Evolutionary conservation across 2,329 filamentous ascomycete species (phyloP), one percentile per base, ranked within the genome.

Genomic region (Pseudogymnoascus sp.): DNA sequence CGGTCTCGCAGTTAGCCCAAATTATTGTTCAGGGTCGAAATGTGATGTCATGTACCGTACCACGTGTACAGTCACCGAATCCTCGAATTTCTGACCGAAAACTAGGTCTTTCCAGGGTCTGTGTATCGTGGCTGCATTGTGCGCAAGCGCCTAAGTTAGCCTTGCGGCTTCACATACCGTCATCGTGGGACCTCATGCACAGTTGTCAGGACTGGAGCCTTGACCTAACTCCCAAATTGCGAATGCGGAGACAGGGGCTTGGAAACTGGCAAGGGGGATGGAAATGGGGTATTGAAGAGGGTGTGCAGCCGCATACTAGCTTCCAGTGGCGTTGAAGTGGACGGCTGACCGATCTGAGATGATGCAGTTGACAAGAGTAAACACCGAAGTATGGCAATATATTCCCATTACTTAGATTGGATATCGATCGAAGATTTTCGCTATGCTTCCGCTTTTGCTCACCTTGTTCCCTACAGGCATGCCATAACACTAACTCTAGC

Each of bases 11-110:
- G 26, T 17, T 15, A 54, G n/a, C n/a, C 26, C n/a, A 54, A 33
- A 54, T 15, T 33, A 33, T 54, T 33, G 5, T 54, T 54, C n/a
- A 5, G 29, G 6, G 26, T 54, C 7, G 29, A 54, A 31, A 54
- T 54, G 47, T 54, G 47, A 54, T 54, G 47, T 54, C 47, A 54
- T 54, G n/a, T 54, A 17, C 41, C 26, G 29, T 33, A 54, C 47
- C 47, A 54, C 47, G 47, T 54, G 47, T 54, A 54, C 47, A 54
- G 9, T 31, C 21, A n/a, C 47, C 47, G 26, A 54, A 54, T 35
- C 47, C 47, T 54, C 29, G 13, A 54, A 54, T 54, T 54, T 33
- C 47, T 29, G 47, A 54, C 17, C 47, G 29, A 54, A 54, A 54
- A 35, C 9, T 17, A 15, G 13, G n/a, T 15, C 2, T 9, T 54